A percentile compares a stretch with the other conserved stretches of the same genome.
Conservation (phyloP, 352 stramenopile species). For the Globisporangium canariense region DNA sequence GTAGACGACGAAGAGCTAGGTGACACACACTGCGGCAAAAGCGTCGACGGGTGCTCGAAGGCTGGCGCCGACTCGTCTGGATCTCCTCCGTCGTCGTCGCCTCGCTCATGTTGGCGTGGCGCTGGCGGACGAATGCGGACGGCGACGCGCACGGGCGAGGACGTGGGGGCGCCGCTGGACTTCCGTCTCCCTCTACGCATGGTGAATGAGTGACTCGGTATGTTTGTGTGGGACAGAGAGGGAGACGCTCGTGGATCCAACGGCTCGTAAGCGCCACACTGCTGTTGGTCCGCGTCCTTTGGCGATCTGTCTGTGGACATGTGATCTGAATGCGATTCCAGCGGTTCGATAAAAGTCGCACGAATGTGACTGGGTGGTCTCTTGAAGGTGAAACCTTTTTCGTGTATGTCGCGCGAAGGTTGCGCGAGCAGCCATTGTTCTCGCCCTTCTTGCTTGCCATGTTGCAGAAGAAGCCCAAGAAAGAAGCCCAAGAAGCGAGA, state of each 20-base stretch:
- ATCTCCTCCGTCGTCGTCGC: too few relatives aligned
- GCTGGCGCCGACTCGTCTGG: not conserved
- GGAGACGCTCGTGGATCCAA: not conserved
- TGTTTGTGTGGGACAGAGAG: not conserved
- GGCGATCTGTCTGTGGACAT: not conserved
- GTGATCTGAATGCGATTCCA: not conserved
- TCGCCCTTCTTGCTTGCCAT: conserved; percentile 1
- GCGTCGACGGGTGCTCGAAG: not conserved
- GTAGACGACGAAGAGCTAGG: conserved; percentile 4
- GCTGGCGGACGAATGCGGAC: conserved; percentile 51
- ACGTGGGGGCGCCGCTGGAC: conserved; percentile 5
- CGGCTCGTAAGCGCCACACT: not conserved
- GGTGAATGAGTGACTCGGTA: conserved; percentile 20
- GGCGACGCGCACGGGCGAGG: conserved; percentile 52
- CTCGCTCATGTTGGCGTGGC: not conserved
- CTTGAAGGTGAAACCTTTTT: conserved; percentile 1
- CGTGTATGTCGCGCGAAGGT: conserved; percentile 3
- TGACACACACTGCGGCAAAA: conserved; percentile 17
- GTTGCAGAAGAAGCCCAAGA: conserved; percentile 6
- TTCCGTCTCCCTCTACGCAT: conserved; percentile 13
- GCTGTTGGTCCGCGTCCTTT: not conserved
- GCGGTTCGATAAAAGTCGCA: not conserved
- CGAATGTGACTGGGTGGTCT: not conserved
- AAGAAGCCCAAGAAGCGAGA: not conserved
- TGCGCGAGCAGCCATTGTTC: conserved; percentile 2